Base-by-base conservation (phyloP, 768 basidiomycete genomes). In the Lentinula edodes region DNA sequence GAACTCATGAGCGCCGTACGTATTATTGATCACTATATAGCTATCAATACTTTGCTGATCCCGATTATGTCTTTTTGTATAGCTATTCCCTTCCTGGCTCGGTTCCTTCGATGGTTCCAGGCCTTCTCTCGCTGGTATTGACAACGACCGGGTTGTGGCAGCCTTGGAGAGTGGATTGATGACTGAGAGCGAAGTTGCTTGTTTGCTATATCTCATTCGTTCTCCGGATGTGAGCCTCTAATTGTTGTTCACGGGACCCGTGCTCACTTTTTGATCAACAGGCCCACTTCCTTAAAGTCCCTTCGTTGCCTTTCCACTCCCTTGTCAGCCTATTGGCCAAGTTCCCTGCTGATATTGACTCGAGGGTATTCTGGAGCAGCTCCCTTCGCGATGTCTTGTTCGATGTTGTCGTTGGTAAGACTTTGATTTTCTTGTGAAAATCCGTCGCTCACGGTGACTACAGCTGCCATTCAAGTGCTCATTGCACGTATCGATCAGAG, bases 231-330 rank as follows among this genome's bases (percentile, higher is more conserved):
- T 90, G 67, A 69, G 87, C 65, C 5, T 7, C 42, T 35, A n/a
- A 15, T 12, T 9, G 28, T 3, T 35, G 32, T 35, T 23, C n/a
- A 8, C 9, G 23, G 35, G 53, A 64, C n/a, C 38, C 58, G 41
- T 6, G 38, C 34, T 51, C 9, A 52, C 13, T 71, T 16, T 9
- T 28, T 39, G 15, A 52, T 51, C 61, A 57, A 1, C 66, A 93
- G 90, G 87, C 90, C 16, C 92, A 91, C 70, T 94, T 93, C 77
- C 76, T 94, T 66, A 94, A 94, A 75, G 89, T 89, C 32, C 87
- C 91, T 2, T 87, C 83, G 2, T 78, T 94, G 48, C 92, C 92
- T 0, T 93, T 90, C 77, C 84, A 92, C 70, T 84, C 82, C n/a
- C 78, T 94, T 50, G 79, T 86, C 62, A 88, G 88, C 62, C 79